Evolutionary conservation across 78 protist species (phyloP).

Genomic region (Pelomyxa schiedti): DNA sequence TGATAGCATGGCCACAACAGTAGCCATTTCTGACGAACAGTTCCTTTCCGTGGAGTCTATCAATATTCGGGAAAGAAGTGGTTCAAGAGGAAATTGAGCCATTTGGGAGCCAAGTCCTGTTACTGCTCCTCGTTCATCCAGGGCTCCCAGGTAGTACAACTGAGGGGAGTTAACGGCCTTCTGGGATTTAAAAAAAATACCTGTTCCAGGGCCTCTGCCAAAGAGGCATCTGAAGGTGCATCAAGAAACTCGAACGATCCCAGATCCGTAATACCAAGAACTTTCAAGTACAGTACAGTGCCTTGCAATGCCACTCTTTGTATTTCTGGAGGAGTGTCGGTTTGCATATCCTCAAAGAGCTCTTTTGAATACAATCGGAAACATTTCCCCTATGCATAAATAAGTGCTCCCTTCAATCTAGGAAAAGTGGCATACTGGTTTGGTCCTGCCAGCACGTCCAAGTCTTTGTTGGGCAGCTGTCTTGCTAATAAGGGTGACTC

Average conservation of each 20-base stretch:
- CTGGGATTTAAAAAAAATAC: no score
- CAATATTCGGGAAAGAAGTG: background rate
- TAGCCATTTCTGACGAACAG: slow-evolving; percentile 38
- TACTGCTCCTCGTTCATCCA: background rate
- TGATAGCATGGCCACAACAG: background rate
- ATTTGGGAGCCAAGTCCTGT: background rate
- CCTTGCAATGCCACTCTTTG: slow-evolving; percentile 19
- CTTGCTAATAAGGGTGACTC: slow-evolving; percentile 39
- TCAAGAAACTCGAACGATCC: slow-evolving; percentile 38
- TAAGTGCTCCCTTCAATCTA: no score
- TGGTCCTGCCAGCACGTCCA: slow-evolving; percentile 78
- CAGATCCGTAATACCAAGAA: slow-evolving; percentile 44
- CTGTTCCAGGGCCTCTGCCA: background rate
- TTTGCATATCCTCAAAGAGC: slow-evolving; percentile 8
- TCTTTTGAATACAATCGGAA: slow-evolving; percentile 30
- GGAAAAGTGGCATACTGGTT: background rate
- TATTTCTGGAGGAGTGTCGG: slow-evolving; percentile 36
- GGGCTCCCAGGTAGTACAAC: background rate
- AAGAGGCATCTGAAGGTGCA: slow-evolving; percentile 3
- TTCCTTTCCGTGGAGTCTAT: slow-evolving; percentile 23
- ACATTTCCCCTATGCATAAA: slow-evolving; percentile 17
- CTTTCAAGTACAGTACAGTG: slow-evolving; percentile 33
- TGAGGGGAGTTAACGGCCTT: no score
- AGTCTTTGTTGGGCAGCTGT: slow-evolving; percentile 70
- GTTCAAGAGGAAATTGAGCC: background rate